phyloP scores from a whole-genome alignment of 1,284 basidiomycete genomes.

The Vanrija pseudolonga region DNA sequence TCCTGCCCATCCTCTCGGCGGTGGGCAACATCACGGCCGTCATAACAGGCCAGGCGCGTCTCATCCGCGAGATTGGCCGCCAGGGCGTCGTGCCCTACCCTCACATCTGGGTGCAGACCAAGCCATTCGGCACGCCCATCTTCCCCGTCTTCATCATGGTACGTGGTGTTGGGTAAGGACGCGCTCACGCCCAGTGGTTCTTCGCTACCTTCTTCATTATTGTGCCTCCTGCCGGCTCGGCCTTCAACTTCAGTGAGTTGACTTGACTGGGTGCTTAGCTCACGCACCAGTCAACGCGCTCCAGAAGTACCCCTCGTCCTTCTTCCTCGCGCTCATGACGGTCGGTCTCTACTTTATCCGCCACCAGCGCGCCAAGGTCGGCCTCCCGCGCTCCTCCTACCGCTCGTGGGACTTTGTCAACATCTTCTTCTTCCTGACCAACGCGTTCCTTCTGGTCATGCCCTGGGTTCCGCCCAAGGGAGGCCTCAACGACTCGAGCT shows the following conservation, averaged over 20 bases:
- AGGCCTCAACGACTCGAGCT: conserved; percentile 29
- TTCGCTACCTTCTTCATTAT: conserved; percentile 48
- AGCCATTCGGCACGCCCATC: conserved; percentile 43
- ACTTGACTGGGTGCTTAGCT: no score
- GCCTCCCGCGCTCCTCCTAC: conserved; percentile 48
- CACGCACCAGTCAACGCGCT: conserved; percentile 32
- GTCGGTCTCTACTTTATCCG: conserved; percentile 53
- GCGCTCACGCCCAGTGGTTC: no score
- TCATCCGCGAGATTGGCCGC: conserved; percentile 38
- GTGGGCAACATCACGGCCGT: conserved; percentile 33
- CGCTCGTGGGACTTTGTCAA: conserved; percentile 50
- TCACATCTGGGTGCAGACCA: conserved; percentile 29
- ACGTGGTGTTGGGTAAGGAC: conserved; percentile 2
- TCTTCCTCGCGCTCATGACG: conserved; percentile 51
- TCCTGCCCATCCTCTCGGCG: conserved; percentile 45
- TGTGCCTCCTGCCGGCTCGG: conserved; percentile 55
- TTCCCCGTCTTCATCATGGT: conserved; percentile 54
- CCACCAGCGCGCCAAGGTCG: conserved; percentile 41
- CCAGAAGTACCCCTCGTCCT: conserved; percentile 49
- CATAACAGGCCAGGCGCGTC: conserved; percentile 51
- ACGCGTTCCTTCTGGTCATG: conserved; percentile 53
- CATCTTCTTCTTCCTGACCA: conserved; percentile 47
- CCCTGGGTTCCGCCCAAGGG: conserved; percentile 51
- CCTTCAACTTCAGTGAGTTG: conserved; percentile 52
- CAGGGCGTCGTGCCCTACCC: conserved; percentile 43